Evolutionary conservation across 345 rosid species (phyloP), one percentile per base, ranked within the genome.

Genomic region (Brassica incana): DNA sequence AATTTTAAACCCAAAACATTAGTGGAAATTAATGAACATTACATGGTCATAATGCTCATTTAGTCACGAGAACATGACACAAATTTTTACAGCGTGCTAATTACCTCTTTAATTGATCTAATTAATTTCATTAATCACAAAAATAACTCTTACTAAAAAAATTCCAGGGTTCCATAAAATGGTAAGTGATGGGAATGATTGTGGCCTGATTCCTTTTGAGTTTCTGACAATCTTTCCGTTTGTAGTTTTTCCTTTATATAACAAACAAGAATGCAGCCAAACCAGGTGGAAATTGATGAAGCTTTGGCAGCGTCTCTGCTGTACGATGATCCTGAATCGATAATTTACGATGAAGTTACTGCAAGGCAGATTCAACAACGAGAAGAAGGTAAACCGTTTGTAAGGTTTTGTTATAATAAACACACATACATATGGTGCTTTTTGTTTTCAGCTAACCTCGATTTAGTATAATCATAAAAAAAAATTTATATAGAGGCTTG

Each of bases 371-470:
- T 62, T n/a, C 77, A 74, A 48, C 16, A 35, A 32, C 43, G 65
- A 15, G 61, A 75, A 67, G 60, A 76, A 76, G 79, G 73, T 76
- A 76, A 38, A 60, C 45, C 5, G 16, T 11, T 76, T 4, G 54
- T 20, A 8, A 52, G 9, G 2, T 14, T 52, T 65, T 66, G 7
- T 54, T 7, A 3, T 9, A 30, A 54, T 67, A 8, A 3, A 62
- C 29, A 9, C 4, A 64, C 36, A 64, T 59, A 59, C 12, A 18
- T 58, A 20, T 18, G 27, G 62, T 58, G 29, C 62, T 7, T 16
- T 58, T 58, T 8, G 62, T 58, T 58, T 52, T 58, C 62, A 58
- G 62, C 11, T 58, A 58, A 18, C 29, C 27, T 58, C 18, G 29
- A 18, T 58, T 58, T 18, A 58, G 29, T 58, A 58, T 18, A 58